Base-by-base conservation (phyloP, 1,284 basidiomycete species). In the Cryptococcus sp. region DNA sequence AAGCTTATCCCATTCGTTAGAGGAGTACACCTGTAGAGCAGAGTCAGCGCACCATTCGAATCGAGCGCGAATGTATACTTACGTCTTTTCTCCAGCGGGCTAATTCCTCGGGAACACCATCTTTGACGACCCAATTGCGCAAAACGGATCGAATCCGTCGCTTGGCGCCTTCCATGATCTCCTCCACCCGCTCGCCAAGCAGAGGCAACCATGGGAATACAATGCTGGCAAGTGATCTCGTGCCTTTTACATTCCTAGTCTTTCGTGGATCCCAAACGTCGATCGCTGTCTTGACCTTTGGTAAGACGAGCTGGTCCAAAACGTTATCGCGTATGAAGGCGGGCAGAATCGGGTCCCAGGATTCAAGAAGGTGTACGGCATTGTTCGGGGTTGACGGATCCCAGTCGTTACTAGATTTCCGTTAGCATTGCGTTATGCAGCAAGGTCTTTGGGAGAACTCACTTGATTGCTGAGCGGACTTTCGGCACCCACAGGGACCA, bases 201-300 rank as follows among this genome's bases (percentile, higher is more conserved):
- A 92, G 83, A 1, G 93, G 90, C 47, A 99, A 78, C 96, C 96
- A 99, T 3, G 96, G 96, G 76, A 99, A 96, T 0, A 99, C 85
- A 39, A 99, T 83, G 1, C 84, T 82, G 54, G 90, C 89, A 50
- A 99, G 78, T 0, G 89, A 80, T 52, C 82, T 83, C 29, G 79
- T 79, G 19, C 64, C 50, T 17, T 63, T 67, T 8, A 60, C 48
- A 8, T 59, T 25, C 50, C 61, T 64, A 7, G 55, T 52, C 13
- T 56, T 58, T 65, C 84, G 84, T 4, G 86, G 80, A 67, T 82
- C 87, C 93, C 95, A 97, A 37, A 89, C 86, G 5, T 85, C 82
- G n/a, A 99, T 85, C 1, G 91, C 86, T 53, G 87, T 86, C 44
- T 86, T 84, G 2, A 99, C 83, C 76, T 97, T 97, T 1, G 96